Percentiles rank a stretch among this genome's conserved stretches.
Conservation (phyloP, 805 yeast species). For the Teunomyces kruisii region DNA sequence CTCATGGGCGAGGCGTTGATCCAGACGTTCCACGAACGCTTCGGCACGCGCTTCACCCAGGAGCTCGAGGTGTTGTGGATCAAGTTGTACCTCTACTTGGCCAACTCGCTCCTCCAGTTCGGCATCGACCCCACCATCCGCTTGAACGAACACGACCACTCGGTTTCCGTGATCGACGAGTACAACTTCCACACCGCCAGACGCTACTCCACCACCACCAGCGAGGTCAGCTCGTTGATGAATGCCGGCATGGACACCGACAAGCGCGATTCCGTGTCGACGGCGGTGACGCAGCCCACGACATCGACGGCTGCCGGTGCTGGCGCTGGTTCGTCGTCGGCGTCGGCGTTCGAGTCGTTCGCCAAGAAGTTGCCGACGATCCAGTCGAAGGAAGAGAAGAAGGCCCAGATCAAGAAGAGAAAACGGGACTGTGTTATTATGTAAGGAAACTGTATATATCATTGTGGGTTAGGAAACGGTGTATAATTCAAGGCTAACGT, state of each 20-base stretch:
- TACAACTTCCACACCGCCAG: conserved; percentile 5
- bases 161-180: conserved; percentile 3
- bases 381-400: conserved; percentile 6
- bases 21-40: conserved; percentile 66
- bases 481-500: no score
- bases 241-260: not conserved
- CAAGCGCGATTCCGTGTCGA: not conserved
- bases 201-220: conserved; percentile 1
- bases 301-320: not conserved
- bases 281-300: not conserved
- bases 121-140: conserved; percentile 51
- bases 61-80: conserved; percentile 73
- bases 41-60: conserved; percentile 49
- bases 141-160: conserved; percentile 8
- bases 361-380: not conserved
- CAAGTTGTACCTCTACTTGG: conserved; percentile 63
- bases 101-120: conserved; percentile 64
- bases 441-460: conserved; percentile 7
- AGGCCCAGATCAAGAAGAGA: conserved; percentile 19
- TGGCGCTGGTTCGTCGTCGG: no score
- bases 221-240: conserved; percentile 1
- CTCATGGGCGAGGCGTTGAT: conserved; percentile 73
- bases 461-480: not conserved
- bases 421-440: conserved; percentile 30
- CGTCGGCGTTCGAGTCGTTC: conserved; percentile 1